Evolutionary conservation across 108 stramenopile genomes (phyloP), one percentile per base, ranked within the genome.

Genomic region (Seminavis robusta): DNA sequence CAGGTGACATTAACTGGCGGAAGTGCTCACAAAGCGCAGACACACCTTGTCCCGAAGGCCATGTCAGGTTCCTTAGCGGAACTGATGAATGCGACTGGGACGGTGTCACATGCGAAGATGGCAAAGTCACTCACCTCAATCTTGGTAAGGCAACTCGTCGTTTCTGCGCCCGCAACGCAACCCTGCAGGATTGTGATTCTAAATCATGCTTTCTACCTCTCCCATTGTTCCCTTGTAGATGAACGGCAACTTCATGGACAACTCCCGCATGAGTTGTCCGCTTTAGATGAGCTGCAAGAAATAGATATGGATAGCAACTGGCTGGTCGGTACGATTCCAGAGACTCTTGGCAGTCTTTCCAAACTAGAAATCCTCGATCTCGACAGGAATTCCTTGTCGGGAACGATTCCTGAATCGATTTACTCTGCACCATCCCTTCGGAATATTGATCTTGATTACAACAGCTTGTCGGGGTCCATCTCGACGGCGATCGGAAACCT

Each of bases 31-130:
- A 47, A 3, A 25, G 23, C 13, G 13, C 20, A 21, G 4, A 23
- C 9, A 23, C 2, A 10, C 23, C 13, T 5, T 56, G 54, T 15
- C 45, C 34, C 46, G 24, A 39, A 2, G 45, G 47, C 3, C 45
- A 10, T 33, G n/a, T n/a, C n/a, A 45, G 54, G 11, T 76, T 74
- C 46, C 41, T 79, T 4, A 56, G 63, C 45, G 67, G 41, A 1
- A 48, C 53, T 10, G 56, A 73, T 68, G 78, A 74, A 9, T 81
- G 79, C 39, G 25, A 56, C 16, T 81, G 79, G 79, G 71, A 48
- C 15, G 59, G 61, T 16, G 49, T 72, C n/a, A 61, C 44, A 0
- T 81, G 79, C 36, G 59, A 69, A 50, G 19, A 33, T 24, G 57
- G 52, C 13, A 27, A 19, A 9, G 47, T 81, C 26, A 61, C 45